Conservation (phyloP, 805 yeast species). For the Kluyveromyces starmeri region DNA sequence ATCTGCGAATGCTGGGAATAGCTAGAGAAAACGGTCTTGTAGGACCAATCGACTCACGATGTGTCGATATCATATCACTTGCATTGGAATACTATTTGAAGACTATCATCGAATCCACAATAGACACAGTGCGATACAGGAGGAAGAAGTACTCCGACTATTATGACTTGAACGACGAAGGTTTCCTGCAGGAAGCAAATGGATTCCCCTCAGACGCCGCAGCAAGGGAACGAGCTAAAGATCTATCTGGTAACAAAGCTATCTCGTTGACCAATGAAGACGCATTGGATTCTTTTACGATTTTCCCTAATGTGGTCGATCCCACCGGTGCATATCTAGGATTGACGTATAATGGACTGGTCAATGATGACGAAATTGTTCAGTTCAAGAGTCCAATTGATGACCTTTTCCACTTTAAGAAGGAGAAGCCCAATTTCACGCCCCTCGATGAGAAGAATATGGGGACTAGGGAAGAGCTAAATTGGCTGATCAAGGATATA, state of each 20-base stretch:
- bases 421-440: slow-evolving; percentile 26
- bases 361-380: slow-evolving; percentile 45
- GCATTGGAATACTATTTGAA: slow-evolving; percentile 80
- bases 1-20: slow-evolving; percentile 64
- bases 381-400: slow-evolving; percentile 26
- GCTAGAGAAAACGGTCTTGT: slow-evolving; percentile 85
- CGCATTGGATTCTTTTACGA: slow-evolving; percentile 50
- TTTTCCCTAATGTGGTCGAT: slow-evolving; percentile 60
- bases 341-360: slow-evolving; percentile 39
- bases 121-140: slow-evolving; percentile 62
- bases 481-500: slow-evolving; percentile 63
- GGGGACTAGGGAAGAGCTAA: slow-evolving; percentile 59
- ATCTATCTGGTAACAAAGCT: slow-evolving; percentile 8
- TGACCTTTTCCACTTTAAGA: slow-evolving; percentile 25
- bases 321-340: slow-evolving; percentile 53
- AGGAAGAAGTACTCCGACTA: slow-evolving; percentile 36
- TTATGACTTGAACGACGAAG: slow-evolving; percentile 27
- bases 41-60: slow-evolving; percentile 69
- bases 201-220: slow-evolving; percentile 4
- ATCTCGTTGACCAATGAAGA: slow-evolving; percentile 53
- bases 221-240: slow-evolving; percentile 3
- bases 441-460: slow-evolving; percentile 33
- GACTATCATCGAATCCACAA: slow-evolving; percentile 60
- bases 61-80: slow-evolving; percentile 65
- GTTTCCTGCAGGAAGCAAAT: slow-evolving; percentile 15